Base-by-base conservation (phyloP, 148 eudicot species). In the Spergularia bocconei region DNA sequence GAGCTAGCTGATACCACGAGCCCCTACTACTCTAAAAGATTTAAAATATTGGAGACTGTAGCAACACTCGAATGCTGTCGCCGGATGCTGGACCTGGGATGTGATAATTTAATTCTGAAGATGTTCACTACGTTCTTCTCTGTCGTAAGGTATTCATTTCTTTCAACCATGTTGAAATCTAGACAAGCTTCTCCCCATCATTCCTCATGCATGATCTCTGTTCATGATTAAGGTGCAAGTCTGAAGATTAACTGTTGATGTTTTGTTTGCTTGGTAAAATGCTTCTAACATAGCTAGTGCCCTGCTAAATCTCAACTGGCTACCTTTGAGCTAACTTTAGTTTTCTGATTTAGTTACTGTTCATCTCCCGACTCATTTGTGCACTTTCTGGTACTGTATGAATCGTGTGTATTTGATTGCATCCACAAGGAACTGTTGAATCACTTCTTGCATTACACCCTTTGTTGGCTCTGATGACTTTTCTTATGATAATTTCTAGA, bases 61-160 rank as follows among this genome's bases (percentile, higher is more conserved):
- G 92, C 87, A 52, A 80, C 84, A 67, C 86, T 90, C 39, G 80
- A 84, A 74, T 87, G 92, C 81, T 94, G 86, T 82, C 82, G 86
- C 76, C 80, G 81, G 50, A 82, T 94, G 96, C 82, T 94, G 11
- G 96, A 91, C 78, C 84, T 81, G 70, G 87, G 82, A 55, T 90
- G 82, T 76, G 90, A 82, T 52, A 86, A 91, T 82, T 79, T 91
- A 67, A 79, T 88, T 69, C 77, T 84, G 55, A 75, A 90, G 75
- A 90, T 90, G 93, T 90, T 94, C 78, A 81, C 81, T 20, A 83
- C 82, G 61, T 92, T 94, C 69, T 94, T 91, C 77, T 77, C 81
- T 81, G 89, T 89, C 65, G 75, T 86, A 60, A 89, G 92, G 97
- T 89, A 72, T 67, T 56, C 55, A 10, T 63, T 57, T 55, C 69